These are phyloP conservation scores for Lactarius psammicola DNA, from an alignment of 768 basidiomycete species.

Conservation along the genomic window DNA sequence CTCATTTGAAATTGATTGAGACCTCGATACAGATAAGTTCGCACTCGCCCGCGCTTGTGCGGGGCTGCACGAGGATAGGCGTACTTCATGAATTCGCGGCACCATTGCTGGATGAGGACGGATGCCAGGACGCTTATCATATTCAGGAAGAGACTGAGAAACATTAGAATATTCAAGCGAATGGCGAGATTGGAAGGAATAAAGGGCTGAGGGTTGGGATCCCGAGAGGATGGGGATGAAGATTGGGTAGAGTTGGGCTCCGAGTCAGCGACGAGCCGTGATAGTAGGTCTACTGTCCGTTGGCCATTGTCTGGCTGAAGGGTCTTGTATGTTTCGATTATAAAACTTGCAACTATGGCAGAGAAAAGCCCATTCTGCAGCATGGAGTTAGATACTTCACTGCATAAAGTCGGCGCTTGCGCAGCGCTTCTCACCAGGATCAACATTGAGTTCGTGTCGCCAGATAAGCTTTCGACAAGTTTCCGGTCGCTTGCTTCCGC, in stretches of 20 bases:
- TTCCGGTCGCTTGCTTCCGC: conserved; percentile 20
- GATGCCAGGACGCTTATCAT: conserved; percentile 21
- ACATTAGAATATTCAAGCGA: conserved; percentile 22
- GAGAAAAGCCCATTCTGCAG: conserved; percentile 26
- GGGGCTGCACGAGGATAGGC: conserved; percentile 8
- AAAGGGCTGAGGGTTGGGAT: neutral
- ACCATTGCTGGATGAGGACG: conserved; percentile 26
- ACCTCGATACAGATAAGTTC: conserved; percentile 14
- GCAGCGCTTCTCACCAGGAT: conserved; percentile 20
- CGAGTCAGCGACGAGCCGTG: conserved; percentile 8
- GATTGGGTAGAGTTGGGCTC: neutral
- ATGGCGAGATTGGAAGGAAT: conserved; percentile 2
- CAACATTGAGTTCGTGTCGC: conserved; percentile 26
- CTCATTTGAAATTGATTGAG: conserved; percentile 13
- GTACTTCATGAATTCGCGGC: conserved; percentile 6
- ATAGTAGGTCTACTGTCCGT: conserved; percentile 8
- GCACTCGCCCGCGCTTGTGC: conserved; percentile 18
- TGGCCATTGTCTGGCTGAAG: conserved; percentile 16
- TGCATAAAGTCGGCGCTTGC: neutral
- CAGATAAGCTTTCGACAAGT: conserved; percentile 20
- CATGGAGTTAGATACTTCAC: neutral
- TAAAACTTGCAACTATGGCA: conserved; percentile 26
- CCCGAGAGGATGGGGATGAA: neutral
- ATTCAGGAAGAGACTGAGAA: conserved; percentile 20
- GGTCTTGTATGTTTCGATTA: conserved; percentile 26